Percentiles rank a stretch among this genome's conserved stretches.
phyloP scores from a whole-genome alignment of 768 basidiomycete genomes.

The Leccinum truebloodii region DNA sequence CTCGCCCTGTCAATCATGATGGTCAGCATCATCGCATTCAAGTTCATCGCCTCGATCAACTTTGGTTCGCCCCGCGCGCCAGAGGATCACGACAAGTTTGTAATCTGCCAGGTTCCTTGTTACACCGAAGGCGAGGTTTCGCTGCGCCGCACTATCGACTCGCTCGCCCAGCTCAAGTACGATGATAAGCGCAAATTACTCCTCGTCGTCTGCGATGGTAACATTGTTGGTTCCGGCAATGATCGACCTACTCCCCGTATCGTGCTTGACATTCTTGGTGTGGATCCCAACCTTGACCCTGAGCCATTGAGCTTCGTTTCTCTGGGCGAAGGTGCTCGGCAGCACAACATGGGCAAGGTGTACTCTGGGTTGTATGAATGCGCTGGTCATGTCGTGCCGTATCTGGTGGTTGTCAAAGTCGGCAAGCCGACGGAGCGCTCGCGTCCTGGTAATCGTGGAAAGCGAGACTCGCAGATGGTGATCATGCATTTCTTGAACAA shows the following conservation, averaged over 20 bases:
- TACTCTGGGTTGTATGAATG: conserved; percentile 96
- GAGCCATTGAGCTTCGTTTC: conserved; percentile 94
- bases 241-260: conserved; percentile 96
- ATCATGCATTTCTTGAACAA: conserved; percentile 98
- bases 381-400: conserved; percentile 94
- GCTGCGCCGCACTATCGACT: conserved; percentile 87
- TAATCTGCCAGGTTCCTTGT: conserved; percentile 97
- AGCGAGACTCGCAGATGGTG: conserved; percentile 96
- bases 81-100: conserved; percentile 95
- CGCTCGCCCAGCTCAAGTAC: conserved; percentile 90
- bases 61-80: conserved; percentile 80
- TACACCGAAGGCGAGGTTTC: conserved; percentile 95
- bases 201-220: conserved; percentile 94
- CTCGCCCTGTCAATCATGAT: conserved; percentile 88
- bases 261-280: conserved; percentile 94
- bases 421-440: conserved; percentile 94
- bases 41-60: conserved; percentile 89
- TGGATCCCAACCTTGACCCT: conserved; percentile 89
- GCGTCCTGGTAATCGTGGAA: conserved; percentile 95
- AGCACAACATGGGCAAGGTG: conserved; percentile 98
- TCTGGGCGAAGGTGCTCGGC: conserved; percentile 91
- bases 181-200: conserved; percentile 98
- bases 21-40: conserved; percentile 95
- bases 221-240: conserved; percentile 96
- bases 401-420: conserved; percentile 88